Evolutionary conservation across 345 rosid species (phyloP), one percentile per base, ranked within the genome.

Genomic region (Noccaea caerulescens): DNA sequence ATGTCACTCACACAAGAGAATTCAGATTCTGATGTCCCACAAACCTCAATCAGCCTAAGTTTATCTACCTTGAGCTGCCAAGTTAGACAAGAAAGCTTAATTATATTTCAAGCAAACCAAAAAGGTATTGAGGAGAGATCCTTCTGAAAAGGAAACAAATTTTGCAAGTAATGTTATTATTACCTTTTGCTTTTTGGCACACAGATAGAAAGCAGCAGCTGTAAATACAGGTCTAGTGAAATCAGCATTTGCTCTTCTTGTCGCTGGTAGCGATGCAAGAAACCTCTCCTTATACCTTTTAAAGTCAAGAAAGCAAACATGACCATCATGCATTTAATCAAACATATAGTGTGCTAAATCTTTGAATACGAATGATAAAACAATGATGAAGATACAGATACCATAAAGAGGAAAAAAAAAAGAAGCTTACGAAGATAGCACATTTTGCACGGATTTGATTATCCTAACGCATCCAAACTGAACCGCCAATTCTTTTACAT

Each of bases 391-490:
- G 13, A 44, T 9, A 63, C 23, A 16, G n/a, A 34, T 4, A 0
- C 10, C 25, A 25, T 4, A n/a, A 47, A 59, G 20, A 32, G 2
- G 30, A 39, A n/a, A 20, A 1, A 20, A 45, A 63, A 46, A 69
- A 34, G 3, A 16, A 18, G 10, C 95, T 88, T 88, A 92, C 93
- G 82, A 68, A 38, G 96, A 83, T 25, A 90, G 50, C 30, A 89
- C 87, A 46, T 80, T 86, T 63, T 80, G 82, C 74, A 89, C 98
- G 2, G 84, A 81, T 70, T 91, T 92, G 60, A 94, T 88, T 23
- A 94, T 87, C 82, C 98, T 81, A 16, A 91, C 84, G 52, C 98
- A 94, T 1, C 97, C 99, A 67, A 94, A 94, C 32, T 83, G 96
- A 81, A 94, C 79, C 46, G 90, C 99, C 63, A 94, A 62, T 66